phyloP scores from a whole-genome alignment of 805 yeast genomes.

The Yarrowia yakushimensis region DNA sequence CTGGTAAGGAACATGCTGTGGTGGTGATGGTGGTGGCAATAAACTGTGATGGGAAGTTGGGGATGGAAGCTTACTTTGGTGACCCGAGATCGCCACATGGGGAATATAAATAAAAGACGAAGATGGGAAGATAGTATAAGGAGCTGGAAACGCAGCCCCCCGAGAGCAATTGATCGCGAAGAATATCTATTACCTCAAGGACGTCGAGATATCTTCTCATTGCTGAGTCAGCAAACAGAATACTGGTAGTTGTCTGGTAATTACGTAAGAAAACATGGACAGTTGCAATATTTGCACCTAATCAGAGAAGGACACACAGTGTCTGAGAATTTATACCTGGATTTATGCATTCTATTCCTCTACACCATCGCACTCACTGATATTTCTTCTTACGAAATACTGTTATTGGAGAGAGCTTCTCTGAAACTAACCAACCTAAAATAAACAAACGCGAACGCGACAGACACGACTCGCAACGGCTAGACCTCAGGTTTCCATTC shows the following conservation, averaged over 20 bases:
- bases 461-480: slow-evolving; percentile 1
- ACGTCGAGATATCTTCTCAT: background rate
- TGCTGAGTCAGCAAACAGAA: background rate
- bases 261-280: no score
- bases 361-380: no score
- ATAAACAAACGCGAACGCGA: slow-evolving; percentile 18
- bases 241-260: background rate
- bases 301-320: no score
- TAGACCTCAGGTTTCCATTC: background rate
- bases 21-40: slow-evolving; percentile 22
- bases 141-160: background rate
- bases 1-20: slow-evolving; percentile 88
- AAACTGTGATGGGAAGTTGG: slow-evolving; percentile 14
- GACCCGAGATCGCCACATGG: background rate
- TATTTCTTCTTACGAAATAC: no score
- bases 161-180: background rate
- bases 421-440: background rate
- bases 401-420: no score
- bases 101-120: background rate
- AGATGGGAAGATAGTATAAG: background rate
- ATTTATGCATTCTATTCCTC: no score
- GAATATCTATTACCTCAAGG: no score
- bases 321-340: no score
- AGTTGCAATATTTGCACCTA: no score
- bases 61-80: slow-evolving; percentile 4